Evolutionary conservation across 2,329 filamentous ascomycete species (phyloP).

Genomic region (Thielaviopsis populi): DNA sequence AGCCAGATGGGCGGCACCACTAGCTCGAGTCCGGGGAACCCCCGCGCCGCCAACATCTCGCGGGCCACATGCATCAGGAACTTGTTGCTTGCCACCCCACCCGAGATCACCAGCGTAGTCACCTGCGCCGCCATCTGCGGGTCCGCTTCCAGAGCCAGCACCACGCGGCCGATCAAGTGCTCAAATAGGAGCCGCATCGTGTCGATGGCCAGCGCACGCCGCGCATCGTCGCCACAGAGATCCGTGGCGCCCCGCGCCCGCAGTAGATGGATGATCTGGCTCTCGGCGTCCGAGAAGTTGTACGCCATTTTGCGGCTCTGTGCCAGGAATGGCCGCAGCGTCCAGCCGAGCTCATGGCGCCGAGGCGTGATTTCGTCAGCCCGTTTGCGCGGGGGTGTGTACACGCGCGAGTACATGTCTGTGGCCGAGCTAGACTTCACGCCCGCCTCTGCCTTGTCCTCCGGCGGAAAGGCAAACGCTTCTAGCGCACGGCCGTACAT

Average conservation of each 20-base stretch:
- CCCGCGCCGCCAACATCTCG: slow-evolving; percentile 46
- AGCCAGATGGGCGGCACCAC: slow-evolving; percentile 59
- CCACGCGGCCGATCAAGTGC: slow-evolving; percentile 61
- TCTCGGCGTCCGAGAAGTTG: slow-evolving; percentile 60
- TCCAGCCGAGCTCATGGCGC: slow-evolving; percentile 40
- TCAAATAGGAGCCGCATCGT: slow-evolving; percentile 74
- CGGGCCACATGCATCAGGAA: slow-evolving; percentile 57
- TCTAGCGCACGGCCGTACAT: slow-evolving; percentile 77
- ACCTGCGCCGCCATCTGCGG: slow-evolving; percentile 25
- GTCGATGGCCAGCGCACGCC: slow-evolving; percentile 53
- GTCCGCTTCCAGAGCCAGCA: slow-evolving; percentile 32
- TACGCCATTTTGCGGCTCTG: slow-evolving; percentile 45
- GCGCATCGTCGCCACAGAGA: slow-evolving; percentile 30
- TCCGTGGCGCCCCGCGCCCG: slow-evolving; percentile 28
- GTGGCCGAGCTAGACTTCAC: neutral
- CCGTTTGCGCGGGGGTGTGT: slow-evolving; percentile 42
- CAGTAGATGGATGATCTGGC: slow-evolving; percentile 44
- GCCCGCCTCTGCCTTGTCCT: slow-evolving; percentile 15
- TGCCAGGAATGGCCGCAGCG: slow-evolving; percentile 50
- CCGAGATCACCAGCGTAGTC: slow-evolving; percentile 62
- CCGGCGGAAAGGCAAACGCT: slow-evolving; percentile 54
- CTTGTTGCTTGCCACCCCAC: slow-evolving; percentile 76
- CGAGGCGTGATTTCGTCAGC: slow-evolving; percentile 39
- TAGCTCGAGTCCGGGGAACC: slow-evolving; percentile 45
- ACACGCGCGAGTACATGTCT: slow-evolving; percentile 29